Base-by-base conservation (phyloP, 2,329 filamentous ascomycete genomes). In the Myotisia sp. region DNA sequence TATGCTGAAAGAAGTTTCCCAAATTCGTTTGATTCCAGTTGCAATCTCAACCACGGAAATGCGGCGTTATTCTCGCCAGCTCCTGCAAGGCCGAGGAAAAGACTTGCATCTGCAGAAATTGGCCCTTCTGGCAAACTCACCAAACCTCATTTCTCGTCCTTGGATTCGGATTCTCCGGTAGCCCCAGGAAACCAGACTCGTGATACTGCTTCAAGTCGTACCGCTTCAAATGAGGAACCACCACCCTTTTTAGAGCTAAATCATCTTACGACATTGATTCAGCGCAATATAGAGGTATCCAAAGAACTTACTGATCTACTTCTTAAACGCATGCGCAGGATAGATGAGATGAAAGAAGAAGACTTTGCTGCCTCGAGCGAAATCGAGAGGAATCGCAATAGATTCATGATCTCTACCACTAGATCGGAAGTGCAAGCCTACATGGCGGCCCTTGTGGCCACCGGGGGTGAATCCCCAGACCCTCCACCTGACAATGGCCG, bases 381-480 rank as follows among this genome's bases (percentile, higher is more conserved):
- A 14, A n/a, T n/a, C n/a, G n/a, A n/a, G n/a, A n/a, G n/a, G n/a
- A 12, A 16, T 16, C 13, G n/a, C 20, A 16, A 24, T 16, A 22
- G 18, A 6, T 8, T 8, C 19, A 4, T 32, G 29, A 7, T 32
- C 6, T 16, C 9, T 14, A 19, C 29, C 18, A n/a, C n/a, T n/a
- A n/a, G n/a, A n/a, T n/a, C n/a, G n/a, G n/a, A n/a, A n/a, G n/a
- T n/a, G n/a, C n/a, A n/a, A n/a, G n/a, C n/a, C n/a, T n/a, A n/a
- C n/a, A n/a, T n/a, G n/a, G 22, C 12, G 9, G 36, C 38, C 4
- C 34, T 34, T 18, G 33, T 42, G 21, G 37, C 42, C 13, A 41
- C 22, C 23, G 37, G 40, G 10, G 43, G 43, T 12, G 41, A 45
- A 22, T 40, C 39, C 22, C 43, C 43, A 6, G 38, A 41, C 12